Evolutionary conservation across 2,329 filamentous ascomycete genomes (phyloP), one percentile per base, ranked within the genome.

Genomic region (Aureobasidium mangrovei): DNA sequence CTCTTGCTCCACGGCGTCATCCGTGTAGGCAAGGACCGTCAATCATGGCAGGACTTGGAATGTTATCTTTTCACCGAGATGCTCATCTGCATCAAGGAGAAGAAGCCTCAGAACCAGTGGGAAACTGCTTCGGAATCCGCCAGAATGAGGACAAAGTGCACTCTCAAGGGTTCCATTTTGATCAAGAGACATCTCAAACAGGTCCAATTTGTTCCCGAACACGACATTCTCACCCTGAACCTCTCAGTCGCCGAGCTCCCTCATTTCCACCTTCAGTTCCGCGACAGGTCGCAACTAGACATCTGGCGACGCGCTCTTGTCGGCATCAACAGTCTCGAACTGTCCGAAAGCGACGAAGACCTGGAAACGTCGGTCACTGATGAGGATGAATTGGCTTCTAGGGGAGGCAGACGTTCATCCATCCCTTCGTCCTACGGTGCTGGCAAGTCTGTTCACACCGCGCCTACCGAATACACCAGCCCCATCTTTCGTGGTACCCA

Each of bases 51-150:
- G 74, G 93, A 97, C 68, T 74, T 98, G 54, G 91, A 98, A 69
- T 98, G 93, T 69, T 98, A 89, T 68, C 79, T 98, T 31, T 98
- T 98, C 66, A 88, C 86, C 4, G 93, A 98, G 73, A 98, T 98
- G 93, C 85, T 98, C 63, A 98, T 98, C 60, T 98, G 93, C 66
- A 90, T 98, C 58, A 98, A 97, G 72, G 93, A 97, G 72, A 97
- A 96, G 79, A 95, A 91, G 73, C 61, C 75, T 38, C 63, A 69
- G 44, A 78, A 81, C 49, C 81, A 87, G 60, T 91, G 87, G 80
- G 71, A 72, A 18, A 74, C 75, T 4, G 66, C 43, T 2, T 39
- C 49, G 7, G 56, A 58, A 24, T 54, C 57, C 8, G 46, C 75
- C 1, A 78, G 77, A 26, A 78, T 79, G 54, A 91, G 85, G 67